These are phyloP conservation scores for Pleurozium schreberi DNA, from an alignment of 225 moss, liverwort and hornwort species.

Conservation along the genomic window DNA sequence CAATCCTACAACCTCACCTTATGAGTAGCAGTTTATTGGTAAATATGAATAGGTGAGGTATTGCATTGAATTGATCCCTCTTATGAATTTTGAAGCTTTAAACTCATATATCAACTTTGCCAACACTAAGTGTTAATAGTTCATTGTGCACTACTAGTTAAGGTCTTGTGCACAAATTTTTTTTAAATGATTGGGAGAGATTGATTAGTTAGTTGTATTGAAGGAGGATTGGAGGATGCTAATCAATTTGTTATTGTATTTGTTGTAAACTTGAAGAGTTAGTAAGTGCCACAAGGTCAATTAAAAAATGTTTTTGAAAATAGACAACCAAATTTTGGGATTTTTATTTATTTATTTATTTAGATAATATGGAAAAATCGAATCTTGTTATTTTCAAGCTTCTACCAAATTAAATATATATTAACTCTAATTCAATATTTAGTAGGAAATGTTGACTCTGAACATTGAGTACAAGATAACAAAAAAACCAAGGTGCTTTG, in stretches of 20 bases:
- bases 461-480: rapidly evolving
- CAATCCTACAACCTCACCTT: neutral
- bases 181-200: neutral
- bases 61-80: neutral
- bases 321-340: rapidly evolving
- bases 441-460: rapidly evolving
- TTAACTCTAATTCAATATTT: neutral
- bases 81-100: no score
- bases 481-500: neutral
- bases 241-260: neutral
- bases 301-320: neutral
- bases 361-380: rapidly evolving
- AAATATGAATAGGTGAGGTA: neutral
- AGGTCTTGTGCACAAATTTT: neutral
- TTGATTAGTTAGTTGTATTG: neutral
- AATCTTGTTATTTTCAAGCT: neutral
- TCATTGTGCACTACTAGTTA: neutral
- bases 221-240: rapidly evolving
- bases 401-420: neutral
- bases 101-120: neutral
- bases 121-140: neutral
- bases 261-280: neutral
- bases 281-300: rapidly evolving
- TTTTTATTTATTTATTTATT: neutral
- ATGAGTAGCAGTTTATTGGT: neutral